Evolutionary conservation across 2,329 filamentous ascomycete species (phyloP).

Genomic region (Fusarium sp.): DNA sequence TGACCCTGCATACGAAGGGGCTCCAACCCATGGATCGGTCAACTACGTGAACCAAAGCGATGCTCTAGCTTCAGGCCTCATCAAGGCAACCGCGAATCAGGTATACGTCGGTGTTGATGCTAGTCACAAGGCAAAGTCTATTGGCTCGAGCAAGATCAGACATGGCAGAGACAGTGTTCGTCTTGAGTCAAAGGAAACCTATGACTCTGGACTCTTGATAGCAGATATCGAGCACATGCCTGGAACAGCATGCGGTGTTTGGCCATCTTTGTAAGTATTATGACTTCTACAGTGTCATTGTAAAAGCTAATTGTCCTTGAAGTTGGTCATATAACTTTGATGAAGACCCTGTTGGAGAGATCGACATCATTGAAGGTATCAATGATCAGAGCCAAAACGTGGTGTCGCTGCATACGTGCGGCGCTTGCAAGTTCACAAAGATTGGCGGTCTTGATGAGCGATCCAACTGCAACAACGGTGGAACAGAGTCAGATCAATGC

Average conservation of each 20-base stretch:
- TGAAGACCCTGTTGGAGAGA: slow-evolving; percentile 63
- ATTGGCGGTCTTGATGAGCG: slow-evolving; percentile 56
- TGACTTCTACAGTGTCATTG: accelerated
- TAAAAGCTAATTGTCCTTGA: not conserved
- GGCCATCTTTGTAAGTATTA: slow-evolving; percentile 35
- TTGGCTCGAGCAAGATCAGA: slow-evolving; percentile 22
- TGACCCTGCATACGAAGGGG: slow-evolving; percentile 46
- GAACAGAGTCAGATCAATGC: slow-evolving; percentile 29
- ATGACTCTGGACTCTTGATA: slow-evolving; percentile 73
- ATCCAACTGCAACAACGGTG: slow-evolving; percentile 60
- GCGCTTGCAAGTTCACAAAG: slow-evolving; percentile 56
- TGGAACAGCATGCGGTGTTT: slow-evolving; percentile 33
- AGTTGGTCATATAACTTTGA: slow-evolving; percentile 25
- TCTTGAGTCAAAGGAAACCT: slow-evolving; percentile 70
- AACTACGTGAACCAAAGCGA: slow-evolving; percentile 56
- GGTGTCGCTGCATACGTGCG: slow-evolving; percentile 72
- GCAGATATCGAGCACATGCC: slow-evolving; percentile 49
- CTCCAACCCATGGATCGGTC: slow-evolving; percentile 76
- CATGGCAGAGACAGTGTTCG: slow-evolving; percentile 67
- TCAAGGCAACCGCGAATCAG: not conserved
- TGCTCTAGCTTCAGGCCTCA: slow-evolving; percentile 49
- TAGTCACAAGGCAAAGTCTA: slow-evolving; percentile 10
- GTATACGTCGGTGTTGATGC: slow-evolving; percentile 14
- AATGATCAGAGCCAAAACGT: slow-evolving; percentile 66
- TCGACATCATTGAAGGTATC: slow-evolving; percentile 80